Evolutionary conservation across 106 monocot genomes (phyloP).

Genomic region (Dioscorea zingiberensis): DNA sequence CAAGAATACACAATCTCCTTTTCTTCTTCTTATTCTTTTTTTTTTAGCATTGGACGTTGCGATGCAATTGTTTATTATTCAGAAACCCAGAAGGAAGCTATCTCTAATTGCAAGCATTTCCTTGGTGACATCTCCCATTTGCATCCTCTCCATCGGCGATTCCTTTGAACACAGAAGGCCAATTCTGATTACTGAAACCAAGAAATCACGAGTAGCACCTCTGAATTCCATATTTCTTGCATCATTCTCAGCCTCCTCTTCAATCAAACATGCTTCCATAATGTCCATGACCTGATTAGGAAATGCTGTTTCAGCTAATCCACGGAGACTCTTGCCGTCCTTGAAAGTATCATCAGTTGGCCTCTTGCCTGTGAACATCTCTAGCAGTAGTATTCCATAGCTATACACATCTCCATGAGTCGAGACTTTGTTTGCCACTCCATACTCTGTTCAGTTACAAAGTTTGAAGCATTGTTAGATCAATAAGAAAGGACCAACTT

Average conservation of each 20-base stretch:
- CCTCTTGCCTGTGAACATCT: slow-evolving; percentile 5
- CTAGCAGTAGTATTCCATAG: slow-evolving; percentile 5
- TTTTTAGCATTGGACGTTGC: no score
- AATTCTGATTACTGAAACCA: background rate
- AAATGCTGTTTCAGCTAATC: background rate
- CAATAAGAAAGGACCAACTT: background rate
- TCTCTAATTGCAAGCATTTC: background rate
- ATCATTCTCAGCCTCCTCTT: background rate
- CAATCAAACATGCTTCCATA: background rate
- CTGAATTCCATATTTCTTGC: background rate
- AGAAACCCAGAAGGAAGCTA: no score
- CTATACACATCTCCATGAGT: background rate
- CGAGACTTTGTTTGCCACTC: background rate
- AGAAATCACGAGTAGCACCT: background rate
- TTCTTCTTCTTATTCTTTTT: no score
- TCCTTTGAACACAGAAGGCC: background rate
- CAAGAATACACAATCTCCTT: no score
- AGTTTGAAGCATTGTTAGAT: background rate
- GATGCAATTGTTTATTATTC: no score
- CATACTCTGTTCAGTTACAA: background rate
- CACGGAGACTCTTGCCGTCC: background rate
- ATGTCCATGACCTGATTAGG: background rate
- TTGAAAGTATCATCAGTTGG: background rate
- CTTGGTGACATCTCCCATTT: background rate
- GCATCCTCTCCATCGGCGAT: background rate